Evolutionary conservation across 345 rosid species (phyloP).

Genomic region (Leavenworthia alabamica): DNA sequence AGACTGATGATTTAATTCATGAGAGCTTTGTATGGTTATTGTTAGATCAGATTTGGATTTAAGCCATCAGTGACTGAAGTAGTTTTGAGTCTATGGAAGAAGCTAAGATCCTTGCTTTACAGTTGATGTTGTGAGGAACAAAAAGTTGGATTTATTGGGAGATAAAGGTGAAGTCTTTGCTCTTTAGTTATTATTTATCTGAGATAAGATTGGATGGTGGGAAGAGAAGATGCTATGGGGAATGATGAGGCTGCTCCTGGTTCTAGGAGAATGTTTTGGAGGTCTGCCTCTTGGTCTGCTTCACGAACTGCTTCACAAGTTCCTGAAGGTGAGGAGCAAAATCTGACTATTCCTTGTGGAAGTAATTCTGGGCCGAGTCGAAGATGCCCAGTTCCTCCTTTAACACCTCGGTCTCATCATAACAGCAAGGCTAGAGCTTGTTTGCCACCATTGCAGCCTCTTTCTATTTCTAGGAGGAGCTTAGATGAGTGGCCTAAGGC

Average conservation of each 20-base stretch:
- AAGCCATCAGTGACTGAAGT: slow-evolving; percentile 10
- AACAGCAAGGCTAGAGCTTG: slow-evolving; percentile 79
- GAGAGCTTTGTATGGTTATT: slow-evolving; percentile 8
- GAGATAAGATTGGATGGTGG: slow-evolving; percentile 58
- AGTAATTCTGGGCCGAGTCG: slow-evolving; percentile 41
- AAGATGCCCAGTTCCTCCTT: slow-evolving; percentile 57
- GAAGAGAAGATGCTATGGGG: slow-evolving; percentile 65
- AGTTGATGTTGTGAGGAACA: slow-evolving; percentile 11
- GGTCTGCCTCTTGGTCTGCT: slow-evolving; percentile 96
- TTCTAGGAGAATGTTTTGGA: slow-evolving; percentile 77
- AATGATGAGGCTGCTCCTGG: slow-evolving; percentile 50
- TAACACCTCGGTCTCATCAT: slow-evolving; percentile 89
- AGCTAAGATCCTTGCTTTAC: slow-evolving; percentile 12
- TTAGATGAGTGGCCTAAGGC: slow-evolving; percentile 99
- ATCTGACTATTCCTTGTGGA: slow-evolving; percentile 36
- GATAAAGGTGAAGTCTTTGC: slow-evolving; percentile 22
- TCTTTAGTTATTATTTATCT: background rate
- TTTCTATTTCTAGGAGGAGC: slow-evolving; percentile 83
- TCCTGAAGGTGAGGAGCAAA: slow-evolving; percentile 45
- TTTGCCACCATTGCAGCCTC: slow-evolving; percentile 92
- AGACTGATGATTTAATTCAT: slow-evolving; percentile 1
- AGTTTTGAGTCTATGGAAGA: slow-evolving; percentile 14
- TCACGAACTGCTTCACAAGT: slow-evolving; percentile 67
- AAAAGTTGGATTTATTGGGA: slow-evolving; percentile 14
- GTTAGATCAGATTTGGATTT: slow-evolving; percentile 21